Evolutionary conservation across 2,329 filamentous ascomycete species (phyloP).

Genomic region (Xylaria sp.): DNA sequence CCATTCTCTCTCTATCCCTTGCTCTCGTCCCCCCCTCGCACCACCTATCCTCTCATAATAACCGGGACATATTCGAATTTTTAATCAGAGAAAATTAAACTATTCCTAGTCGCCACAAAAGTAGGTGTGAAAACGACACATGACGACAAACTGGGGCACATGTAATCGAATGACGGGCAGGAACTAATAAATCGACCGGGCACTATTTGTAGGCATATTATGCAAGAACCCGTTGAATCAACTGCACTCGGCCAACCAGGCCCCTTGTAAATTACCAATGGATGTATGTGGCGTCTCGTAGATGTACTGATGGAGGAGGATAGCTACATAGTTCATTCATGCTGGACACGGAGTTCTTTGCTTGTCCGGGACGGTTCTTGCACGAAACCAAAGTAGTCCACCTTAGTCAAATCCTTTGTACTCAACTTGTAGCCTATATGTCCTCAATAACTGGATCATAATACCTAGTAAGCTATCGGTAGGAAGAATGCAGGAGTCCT

Average conservation of each 20-base stretch:
- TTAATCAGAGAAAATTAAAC: not conserved
- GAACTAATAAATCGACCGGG: constrained; percentile 48
- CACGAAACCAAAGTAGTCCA: constrained; percentile 23
- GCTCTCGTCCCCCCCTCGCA: not conserved
- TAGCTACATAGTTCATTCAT: constrained; percentile 61
- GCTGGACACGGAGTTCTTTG: constrained; percentile 51
- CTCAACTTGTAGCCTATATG: constrained; percentile 29
- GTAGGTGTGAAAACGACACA: constrained; percentile 38
- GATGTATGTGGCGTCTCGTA: constrained; percentile 60
- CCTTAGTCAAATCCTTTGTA: constrained; percentile 31
- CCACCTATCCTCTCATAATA: not conserved
- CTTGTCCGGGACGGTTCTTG: constrained; percentile 31
- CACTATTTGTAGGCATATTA: constrained; percentile 48
- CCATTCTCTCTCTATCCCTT: not conserved
- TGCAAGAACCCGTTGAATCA: constrained; percentile 56
- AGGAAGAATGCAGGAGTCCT: constrained; percentile 32
- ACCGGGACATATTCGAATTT: not conserved
- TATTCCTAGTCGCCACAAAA: not conserved
- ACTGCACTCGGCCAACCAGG: constrained; percentile 51
- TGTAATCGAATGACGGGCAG: constrained; percentile 49
- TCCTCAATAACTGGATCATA: constrained; percentile 25
- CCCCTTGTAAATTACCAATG: constrained; percentile 54
- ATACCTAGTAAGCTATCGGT: constrained; percentile 28
- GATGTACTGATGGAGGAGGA: constrained; percentile 59
- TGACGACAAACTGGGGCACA: constrained; percentile 39